Base-by-base conservation (phyloP, 495 filamentous ascomycete genomes). In the Viridothelium virens region DNA sequence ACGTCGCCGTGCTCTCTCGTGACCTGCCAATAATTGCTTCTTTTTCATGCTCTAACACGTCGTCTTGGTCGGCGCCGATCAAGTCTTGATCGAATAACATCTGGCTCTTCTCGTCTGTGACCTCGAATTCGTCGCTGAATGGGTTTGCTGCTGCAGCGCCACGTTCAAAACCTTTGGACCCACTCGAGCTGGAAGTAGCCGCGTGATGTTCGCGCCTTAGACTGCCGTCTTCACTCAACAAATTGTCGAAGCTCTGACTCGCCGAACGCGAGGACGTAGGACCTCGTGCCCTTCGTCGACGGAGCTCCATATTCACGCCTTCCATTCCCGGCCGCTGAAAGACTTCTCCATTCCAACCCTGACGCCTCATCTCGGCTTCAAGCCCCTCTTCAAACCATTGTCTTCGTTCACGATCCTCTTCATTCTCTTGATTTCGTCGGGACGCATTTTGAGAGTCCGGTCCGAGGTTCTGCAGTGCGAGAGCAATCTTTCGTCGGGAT, bases 391-490 rank as follows among this genome's bases (percentile, higher is more conserved):
- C 53, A 59, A 59, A 59, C 53, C 53, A 59, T 59, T 18, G 53
- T 36, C 53, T 33, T 14, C 31, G 53, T 37, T 59, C 64, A 16
- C 34, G 53, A 50, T 18, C 31, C 14, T 59, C 53, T 36, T 88
- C 89, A 75, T 88, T 78, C 34, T 92, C 79, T 71, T 96, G 91
- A 69, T 89, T 88, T 48, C 88, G 25, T 50, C 41, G 1, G 1
- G 48, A 61, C 1, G 16, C 56, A 33, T 89, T 87, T 66, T 86
- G 84, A 64, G 92, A 82, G 66, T 86, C 89, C 73, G 93, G 90
- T 63, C 89, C 90, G 1, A 93, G 82, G 48, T 83, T 83, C 71
- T 92, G 88, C 36, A 96, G 77, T 16, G 90, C 89, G 66, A 91
- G 74, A 44, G 90, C 89, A 66, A 94, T 86, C 70, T 89, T 89